Conservation (phyloP, 2,329 filamentous ascomycete species). For the Sarocladiaceae sp. region DNA sequence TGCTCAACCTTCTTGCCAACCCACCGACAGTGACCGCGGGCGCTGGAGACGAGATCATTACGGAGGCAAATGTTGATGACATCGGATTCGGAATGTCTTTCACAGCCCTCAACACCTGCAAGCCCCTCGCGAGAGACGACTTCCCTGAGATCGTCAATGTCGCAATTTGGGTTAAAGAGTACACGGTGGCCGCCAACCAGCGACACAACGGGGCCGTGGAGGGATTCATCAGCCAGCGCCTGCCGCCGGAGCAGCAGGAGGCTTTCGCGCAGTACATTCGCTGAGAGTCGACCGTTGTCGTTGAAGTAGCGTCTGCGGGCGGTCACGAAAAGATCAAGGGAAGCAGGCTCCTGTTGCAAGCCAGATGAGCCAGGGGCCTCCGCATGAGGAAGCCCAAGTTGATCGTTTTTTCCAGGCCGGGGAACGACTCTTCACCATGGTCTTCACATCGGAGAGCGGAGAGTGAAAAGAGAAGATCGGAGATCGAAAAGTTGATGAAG, state of each 20-base stretch:
- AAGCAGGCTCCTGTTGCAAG: too few species aligned
- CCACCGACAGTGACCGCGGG: constrained; percentile 66
- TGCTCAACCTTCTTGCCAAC: constrained; percentile 85
- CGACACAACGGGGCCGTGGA: constrained; percentile 68
- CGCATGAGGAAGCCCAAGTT: too few species aligned
- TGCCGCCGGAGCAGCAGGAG: constrained; percentile 57
- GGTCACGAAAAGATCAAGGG: too few species aligned
- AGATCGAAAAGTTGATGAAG: too few species aligned
- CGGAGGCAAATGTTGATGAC: constrained; percentile 90
- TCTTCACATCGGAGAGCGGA: too few species aligned
- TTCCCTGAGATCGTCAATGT: constrained; percentile 82
- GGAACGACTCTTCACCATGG: too few species aligned
- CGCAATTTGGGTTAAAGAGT: constrained; percentile 77
- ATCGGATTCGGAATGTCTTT: constrained; percentile 93
- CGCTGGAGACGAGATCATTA: constrained; percentile 69
- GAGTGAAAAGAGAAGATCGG: too few species aligned
- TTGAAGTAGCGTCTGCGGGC: too few species aligned
- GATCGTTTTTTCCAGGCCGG: too few species aligned
- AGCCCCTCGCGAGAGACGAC: constrained; percentile 67
- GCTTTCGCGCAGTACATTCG: constrained; percentile 48
- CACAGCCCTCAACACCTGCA: constrained; percentile 89
- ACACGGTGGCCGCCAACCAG: constrained; percentile 72
- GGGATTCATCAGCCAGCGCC: constrained; percentile 65
- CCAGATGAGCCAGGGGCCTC: too few species aligned
- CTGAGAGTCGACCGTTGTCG: too few species aligned